A percentile compares a stretch with the other conserved stretches of the same genome.
These are phyloP conservation scores for Sclerotinia subarctica DNA, from an alignment of 2,329 filamentous ascomycete genomes.

Conservation along the genomic window DNA sequence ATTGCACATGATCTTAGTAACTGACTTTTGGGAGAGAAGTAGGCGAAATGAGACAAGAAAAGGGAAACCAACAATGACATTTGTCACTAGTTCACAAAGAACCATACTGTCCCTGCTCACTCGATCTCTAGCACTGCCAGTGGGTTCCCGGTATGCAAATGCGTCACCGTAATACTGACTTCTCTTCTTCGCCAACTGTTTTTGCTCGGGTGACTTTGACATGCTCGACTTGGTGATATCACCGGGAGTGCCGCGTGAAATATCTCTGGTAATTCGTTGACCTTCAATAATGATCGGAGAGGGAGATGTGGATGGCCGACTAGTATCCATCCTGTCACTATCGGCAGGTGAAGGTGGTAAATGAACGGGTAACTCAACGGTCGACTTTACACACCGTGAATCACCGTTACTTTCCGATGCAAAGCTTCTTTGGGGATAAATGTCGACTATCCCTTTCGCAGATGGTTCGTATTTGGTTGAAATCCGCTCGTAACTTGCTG, in stretches of 20 bases:
- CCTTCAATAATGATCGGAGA: slow-evolving; percentile 25
- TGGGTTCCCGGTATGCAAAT: slow-evolving; percentile 38
- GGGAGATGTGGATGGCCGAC: slow-evolving; percentile 23
- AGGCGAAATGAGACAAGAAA: slow-evolving; percentile 21
- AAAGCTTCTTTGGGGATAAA: slow-evolving; percentile 9
- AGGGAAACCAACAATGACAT: slow-evolving; percentile 53
- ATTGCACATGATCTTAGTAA: slow-evolving; percentile 28
- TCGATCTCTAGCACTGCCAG: slow-evolving; percentile 33
- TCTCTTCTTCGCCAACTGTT: slow-evolving; percentile 33
- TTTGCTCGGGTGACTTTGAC: slow-evolving; percentile 34
- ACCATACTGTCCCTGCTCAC: slow-evolving; percentile 46
- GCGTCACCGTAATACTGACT: slow-evolving; percentile 39
- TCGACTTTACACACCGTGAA: slow-evolving; percentile 17
- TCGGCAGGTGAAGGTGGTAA: slow-evolving; percentile 35
- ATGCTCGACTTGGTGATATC: slow-evolving; percentile 32
- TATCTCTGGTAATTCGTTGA: slow-evolving; percentile 31
- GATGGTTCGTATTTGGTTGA: slow-evolving; percentile 7
- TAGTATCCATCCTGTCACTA: slow-evolving; percentile 29
- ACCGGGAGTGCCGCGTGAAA: slow-evolving; percentile 36
- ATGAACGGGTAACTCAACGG: slow-evolving; percentile 19
- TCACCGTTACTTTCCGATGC: not conserved
- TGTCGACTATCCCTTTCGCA: not conserved
- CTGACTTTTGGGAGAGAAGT: slow-evolving; percentile 26
- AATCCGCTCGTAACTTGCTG: slow-evolving; percentile 3
- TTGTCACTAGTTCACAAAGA: slow-evolving; percentile 62